Evolutionary conservation across 805 yeast genomes (phyloP).

Genomic region (Candida hungchunana): DNA sequence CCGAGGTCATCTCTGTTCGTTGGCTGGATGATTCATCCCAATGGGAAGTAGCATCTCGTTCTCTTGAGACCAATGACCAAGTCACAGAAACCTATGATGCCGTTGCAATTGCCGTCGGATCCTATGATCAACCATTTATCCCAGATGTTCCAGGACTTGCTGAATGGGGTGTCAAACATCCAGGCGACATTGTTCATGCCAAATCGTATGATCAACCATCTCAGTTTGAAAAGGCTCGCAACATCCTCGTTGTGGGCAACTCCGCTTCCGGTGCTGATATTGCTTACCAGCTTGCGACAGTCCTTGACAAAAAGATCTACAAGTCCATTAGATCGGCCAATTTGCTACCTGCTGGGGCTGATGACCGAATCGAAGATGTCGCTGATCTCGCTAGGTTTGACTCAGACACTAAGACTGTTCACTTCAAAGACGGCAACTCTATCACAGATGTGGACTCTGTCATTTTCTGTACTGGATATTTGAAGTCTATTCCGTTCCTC

Average conservation of each 20-base stretch:
- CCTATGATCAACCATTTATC: conserved; percentile 54
- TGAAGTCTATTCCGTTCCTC: conserved; percentile 61
- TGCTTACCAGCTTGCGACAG: conserved; percentile 52
- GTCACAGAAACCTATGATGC: conserved; percentile 46
- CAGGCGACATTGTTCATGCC: conserved; percentile 52
- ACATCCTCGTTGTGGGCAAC: conserved; percentile 66
- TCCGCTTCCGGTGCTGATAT: conserved; percentile 77
- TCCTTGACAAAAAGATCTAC: conserved; percentile 37
- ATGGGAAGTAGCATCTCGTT: conserved; percentile 42
- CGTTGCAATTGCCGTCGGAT: conserved; percentile 61
- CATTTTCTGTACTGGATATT: conserved; percentile 73
- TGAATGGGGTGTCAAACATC: conserved; percentile 40
- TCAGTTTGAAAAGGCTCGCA: conserved; percentile 34
- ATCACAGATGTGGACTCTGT: conserved; percentile 49
- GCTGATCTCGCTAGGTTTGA: conserved; percentile 40
- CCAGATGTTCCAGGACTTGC: conserved; percentile 54
- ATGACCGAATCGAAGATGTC: conserved; percentile 37
- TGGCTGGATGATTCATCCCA: conserved; percentile 21
- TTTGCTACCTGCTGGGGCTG: conserved; percentile 40
- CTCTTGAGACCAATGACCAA: conserved; percentile 22
- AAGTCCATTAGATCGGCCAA: conserved; percentile 47
- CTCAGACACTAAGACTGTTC: conserved; percentile 34
- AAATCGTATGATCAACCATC: conserved; percentile 48
- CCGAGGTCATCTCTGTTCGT: conserved; percentile 41
- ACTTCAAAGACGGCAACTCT: conserved; percentile 45